Base-by-base conservation (phyloP, 164 flowering plant species). In the Echeveria elegans region DNA sequence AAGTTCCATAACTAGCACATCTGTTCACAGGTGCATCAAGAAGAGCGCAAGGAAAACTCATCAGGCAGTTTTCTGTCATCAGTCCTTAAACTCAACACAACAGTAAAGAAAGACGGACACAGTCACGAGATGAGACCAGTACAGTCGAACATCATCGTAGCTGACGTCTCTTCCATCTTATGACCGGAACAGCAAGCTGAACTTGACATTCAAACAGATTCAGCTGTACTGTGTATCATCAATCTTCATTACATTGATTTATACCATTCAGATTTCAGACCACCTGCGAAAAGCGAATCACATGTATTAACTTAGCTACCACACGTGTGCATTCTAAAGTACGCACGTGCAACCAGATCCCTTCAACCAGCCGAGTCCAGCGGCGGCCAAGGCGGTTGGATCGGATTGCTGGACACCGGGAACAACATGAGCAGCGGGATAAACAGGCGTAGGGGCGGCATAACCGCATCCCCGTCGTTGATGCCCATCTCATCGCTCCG, bases 51-150 rank as follows among this genome's bases (percentile, higher is more conserved):
- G 74, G 81, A 72, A 41, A 81, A 77, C 60, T 41, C 74, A 18
- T 68, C 81, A 0, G 78, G 85, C 28, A 76, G 89, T 58, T 74
- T 83, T 70, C 63, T 83, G 16, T 83, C 84, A 0, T 80, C 71
- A 31, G 61, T 56, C 34, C 61, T 56, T 23, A 56, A 28, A 56
- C 61, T 32, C 61, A 19, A 19, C 31, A 26, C 60, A 11, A 53
- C 60, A 56, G 32, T 19, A 2, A 56, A 56, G 15, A 26, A 28
- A 7, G 18, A 56, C 28, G 1, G 61, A 14, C 26, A 50, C 5
- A 50, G 52, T 8, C 19, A 43, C 15, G 56, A 43, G 48, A 2
- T 43, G 48, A 10, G 30, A 10, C 16, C 60, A 5, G 29, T 47
- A 47, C 52, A 19, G n/a, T 12, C 24, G 56, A 26, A 50, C 8